phyloP scores from a whole-genome alignment of 2,329 filamentous ascomycete species.

The Apiospora phragmitis region DNA sequence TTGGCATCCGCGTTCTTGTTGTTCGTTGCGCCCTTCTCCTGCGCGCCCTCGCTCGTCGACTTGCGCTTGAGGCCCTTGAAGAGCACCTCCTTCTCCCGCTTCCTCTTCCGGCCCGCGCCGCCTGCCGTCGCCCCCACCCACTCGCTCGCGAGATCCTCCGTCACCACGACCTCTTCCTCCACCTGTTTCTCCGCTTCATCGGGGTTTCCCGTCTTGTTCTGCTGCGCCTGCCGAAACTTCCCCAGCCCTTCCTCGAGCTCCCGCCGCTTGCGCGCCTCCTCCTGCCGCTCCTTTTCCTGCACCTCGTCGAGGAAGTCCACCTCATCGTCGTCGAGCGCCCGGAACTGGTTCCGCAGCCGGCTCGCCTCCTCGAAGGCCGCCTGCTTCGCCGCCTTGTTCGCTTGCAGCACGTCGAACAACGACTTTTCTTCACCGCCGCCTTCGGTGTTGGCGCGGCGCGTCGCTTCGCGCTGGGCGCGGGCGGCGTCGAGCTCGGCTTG shows the following conservation, averaged over 20 bases:
- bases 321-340: conserved; percentile 76
- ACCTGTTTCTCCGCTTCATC: conserved; percentile 20
- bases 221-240: conserved; percentile 55
- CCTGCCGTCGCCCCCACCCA: conserved; percentile 34
- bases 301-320: conserved; percentile 71
- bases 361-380: conserved; percentile 77
- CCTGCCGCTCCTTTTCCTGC: conserved; percentile 45
- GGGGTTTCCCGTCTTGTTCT: conserved; percentile 19
- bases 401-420: conserved; percentile 75
- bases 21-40: background rate
- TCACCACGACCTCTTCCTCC: conserved; percentile 21
- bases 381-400: conserved; percentile 85
- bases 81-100: conserved; percentile 36
- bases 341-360: conserved; percentile 74
- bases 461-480: conserved; percentile 52
- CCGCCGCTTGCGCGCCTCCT: conserved; percentile 53
- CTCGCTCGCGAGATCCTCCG: conserved; percentile 14
- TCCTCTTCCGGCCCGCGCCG: conserved; percentile 35
- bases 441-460: conserved; percentile 39
- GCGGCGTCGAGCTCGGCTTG: conserved; percentile 65
- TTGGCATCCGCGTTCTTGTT: background rate
- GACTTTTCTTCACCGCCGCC: conserved; percentile 51
- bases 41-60: conserved; percentile 35
- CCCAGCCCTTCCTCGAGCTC: conserved; percentile 60
- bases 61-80: conserved; percentile 36